Evolutionary conservation across 73 alveolate genomes (phyloP).

Genomic region (Stentor coeruleus): DNA sequence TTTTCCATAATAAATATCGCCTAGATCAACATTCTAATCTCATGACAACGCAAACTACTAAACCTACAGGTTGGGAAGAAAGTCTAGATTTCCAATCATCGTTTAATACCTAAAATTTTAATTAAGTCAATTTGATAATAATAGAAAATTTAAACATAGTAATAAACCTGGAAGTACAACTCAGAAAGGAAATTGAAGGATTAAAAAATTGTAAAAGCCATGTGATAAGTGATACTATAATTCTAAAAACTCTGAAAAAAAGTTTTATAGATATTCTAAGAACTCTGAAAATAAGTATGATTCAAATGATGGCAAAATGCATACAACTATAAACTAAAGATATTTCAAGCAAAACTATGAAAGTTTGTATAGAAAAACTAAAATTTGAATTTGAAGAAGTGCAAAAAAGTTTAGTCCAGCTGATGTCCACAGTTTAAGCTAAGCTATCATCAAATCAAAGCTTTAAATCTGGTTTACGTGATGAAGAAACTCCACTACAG

Average conservation of each 20-base stretch:
- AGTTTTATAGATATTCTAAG: background rate
- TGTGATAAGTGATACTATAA: background rate
- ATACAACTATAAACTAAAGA: background rate
- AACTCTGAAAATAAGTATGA: slow-evolving; percentile 15
- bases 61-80: too few relatives aligned
- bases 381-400: background rate
- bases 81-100: too few relatives aligned
- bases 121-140: background rate
- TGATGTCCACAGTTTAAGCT: background rate
- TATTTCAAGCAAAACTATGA: slow-evolving; percentile 1
- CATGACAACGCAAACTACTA: too few relatives aligned
- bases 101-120: too few relatives aligned
- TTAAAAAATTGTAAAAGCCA: background rate
- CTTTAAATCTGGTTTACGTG: too few relatives aligned
- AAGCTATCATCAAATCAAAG: too few relatives aligned
- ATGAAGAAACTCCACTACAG: too few relatives aligned
- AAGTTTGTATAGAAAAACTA: background rate
- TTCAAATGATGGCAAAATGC: slow-evolving; percentile 14
- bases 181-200: slow-evolving; percentile 15
- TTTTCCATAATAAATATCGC: too few relatives aligned
- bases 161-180: background rate
- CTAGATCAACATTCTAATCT: too few relatives aligned
- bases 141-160: background rate
- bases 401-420: background rate
- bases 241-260: background rate